Conservation (phyloP, 495 filamentous ascomycete species). For the Bryoglossum gracile region DNA sequence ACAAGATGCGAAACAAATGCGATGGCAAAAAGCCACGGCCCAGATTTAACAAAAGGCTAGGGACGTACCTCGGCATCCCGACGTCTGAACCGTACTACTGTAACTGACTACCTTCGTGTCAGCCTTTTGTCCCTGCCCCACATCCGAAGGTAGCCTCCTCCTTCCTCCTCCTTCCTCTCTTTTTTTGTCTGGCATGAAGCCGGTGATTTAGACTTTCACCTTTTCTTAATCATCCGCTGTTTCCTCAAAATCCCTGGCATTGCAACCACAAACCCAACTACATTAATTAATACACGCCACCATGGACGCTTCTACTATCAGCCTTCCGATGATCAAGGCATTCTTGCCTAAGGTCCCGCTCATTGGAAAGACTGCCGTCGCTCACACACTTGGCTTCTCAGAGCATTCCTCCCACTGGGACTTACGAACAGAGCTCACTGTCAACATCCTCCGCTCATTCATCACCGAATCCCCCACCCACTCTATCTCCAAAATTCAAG, state of each 20-base stretch:
- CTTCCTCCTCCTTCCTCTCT: neutral
- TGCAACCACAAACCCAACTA: neutral
- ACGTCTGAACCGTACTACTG: neutral
- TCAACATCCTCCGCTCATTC: slow-evolving; percentile 62
- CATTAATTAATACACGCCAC: slow-evolving; percentile 33
- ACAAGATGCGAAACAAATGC: neutral
- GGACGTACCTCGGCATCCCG: slow-evolving; percentile 3
- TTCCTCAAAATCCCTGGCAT: neutral
- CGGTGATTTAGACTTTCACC: neutral
- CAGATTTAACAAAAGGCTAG: neutral
- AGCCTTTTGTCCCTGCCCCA: no score
- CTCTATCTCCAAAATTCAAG: slow-evolving; percentile 57
- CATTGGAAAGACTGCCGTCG: slow-evolving; percentile 56
- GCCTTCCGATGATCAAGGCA: slow-evolving; percentile 36
- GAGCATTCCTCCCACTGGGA: slow-evolving; percentile 68
- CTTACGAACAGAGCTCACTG: slow-evolving; percentile 64
- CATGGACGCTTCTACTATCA: no score
- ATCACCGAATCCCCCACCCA: slow-evolving; percentile 34
- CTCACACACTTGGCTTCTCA: slow-evolving; percentile 59
- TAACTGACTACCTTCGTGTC: no score
- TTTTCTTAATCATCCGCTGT: neutral
- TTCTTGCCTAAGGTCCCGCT: slow-evolving; percentile 56
- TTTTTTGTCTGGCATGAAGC: neutral
- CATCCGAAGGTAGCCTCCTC: no score
- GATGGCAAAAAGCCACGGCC: neutral